Evolutionary conservation across 257 asterid genomes (phyloP).

Genomic region (Primulina huaijiensis): DNA sequence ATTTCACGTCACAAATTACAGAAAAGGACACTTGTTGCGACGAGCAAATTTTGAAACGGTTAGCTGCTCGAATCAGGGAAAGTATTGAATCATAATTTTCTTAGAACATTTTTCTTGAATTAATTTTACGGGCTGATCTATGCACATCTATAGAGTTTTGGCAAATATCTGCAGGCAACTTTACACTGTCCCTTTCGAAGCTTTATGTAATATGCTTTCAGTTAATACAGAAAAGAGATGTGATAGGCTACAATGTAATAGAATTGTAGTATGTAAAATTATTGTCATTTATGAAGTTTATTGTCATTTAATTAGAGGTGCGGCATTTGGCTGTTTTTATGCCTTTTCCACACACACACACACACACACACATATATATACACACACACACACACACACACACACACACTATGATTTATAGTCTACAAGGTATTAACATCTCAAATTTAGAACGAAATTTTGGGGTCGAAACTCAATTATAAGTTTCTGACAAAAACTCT

Average conservation of each 20-base stretch:
- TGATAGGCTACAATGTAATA: neutral
- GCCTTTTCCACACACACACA: no score
- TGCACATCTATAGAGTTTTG: neutral
- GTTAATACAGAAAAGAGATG: neutral
- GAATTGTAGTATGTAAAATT: neutral
- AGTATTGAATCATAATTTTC: constrained; percentile 53
- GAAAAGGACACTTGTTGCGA: constrained; percentile 46
- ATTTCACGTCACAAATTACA: constrained; percentile 53
- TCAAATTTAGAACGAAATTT: no score
- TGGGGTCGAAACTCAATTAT: no score
- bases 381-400: no score
- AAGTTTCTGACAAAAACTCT: no score
- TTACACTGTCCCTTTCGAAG: neutral
- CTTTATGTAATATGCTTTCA: neutral
- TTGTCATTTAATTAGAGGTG: no score
- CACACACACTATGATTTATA: constrained; percentile 20
- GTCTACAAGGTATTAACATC: no score
- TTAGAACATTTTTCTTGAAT: neutral
- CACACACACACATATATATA: no score
- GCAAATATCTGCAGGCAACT: constrained; percentile 21
- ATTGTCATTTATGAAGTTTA: no score
- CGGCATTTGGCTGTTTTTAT: no score
- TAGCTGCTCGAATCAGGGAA: constrained; percentile 56
- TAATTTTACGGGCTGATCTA: neutral
- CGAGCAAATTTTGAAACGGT: constrained; percentile 60